Evolutionary conservation across 495 filamentous ascomycete genomes (phyloP), one percentile per base, ranked within the genome.

Genomic region (Penicillium arizonense): DNA sequence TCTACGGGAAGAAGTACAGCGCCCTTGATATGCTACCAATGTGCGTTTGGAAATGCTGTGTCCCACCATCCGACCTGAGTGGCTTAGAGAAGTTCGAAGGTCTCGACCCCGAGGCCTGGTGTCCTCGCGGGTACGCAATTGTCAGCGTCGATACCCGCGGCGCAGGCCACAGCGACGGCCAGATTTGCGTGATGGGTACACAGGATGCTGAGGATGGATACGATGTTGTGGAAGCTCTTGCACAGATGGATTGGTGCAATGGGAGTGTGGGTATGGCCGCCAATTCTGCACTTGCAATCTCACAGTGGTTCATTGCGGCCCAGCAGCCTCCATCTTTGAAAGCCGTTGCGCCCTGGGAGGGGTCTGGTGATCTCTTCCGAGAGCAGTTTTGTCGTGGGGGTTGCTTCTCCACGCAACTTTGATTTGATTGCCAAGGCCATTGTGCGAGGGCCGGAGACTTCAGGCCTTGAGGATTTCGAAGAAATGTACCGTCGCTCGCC

Each of bases 321-420:
- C 44, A 65, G 36, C 59, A 68, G 24, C 75, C 75, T 9, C 72
- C 72, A 0, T 67, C 67, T 0, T 57, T 80, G 7, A 68, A 70
- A 20, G 71, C 71, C 0, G 75, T 78, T 39, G 69, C 76, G 1
- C 77, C 76, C 1, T 78, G 76, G 77, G 75, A 78, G 52, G 74
- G 72, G 0, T 69, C 56, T 38, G 61, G 59, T 3, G 75, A 78
- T 55, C 53, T 76, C n/a, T 80, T 74, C 45, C 68, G 73, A 10
- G 74, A 77, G 18, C 63, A 64, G 9, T 58, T 71, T 35, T 59
- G 58, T 14, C 58, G 69, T 0, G 73, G 74, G 7, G 73, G 72
- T 9, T 53, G 63, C 30, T 64, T 59, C 51, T 57, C 20, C 36
- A 64, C 56, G 59, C 39, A 62, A 65, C 14, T 68, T 62, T 42